Evolutionary conservation across 139 green algal genomes (phyloP), one percentile per base, ranked within the genome.

Genomic region (Picochlorum sp.): DNA sequence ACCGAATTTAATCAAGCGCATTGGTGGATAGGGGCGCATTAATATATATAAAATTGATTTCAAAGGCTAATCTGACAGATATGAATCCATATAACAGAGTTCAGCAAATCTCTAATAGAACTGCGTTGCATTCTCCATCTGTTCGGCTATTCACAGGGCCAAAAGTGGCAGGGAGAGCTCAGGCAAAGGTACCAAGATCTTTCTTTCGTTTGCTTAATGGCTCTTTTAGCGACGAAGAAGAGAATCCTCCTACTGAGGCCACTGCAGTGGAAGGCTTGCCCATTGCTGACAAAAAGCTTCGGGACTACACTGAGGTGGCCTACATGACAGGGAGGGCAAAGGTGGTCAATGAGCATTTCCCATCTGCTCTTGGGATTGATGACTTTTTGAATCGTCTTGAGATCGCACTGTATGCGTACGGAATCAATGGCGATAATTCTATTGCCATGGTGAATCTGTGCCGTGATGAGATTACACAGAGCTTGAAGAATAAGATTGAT

Each of bases 361-460:
- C 82, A 16, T 72, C 45, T 26, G 72, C 85, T 20, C 57, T 91
- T 47, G 77, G 80, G 10, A 70, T 85, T 3, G 87, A 94, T 54
- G 87, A 95, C 73, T 90, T 90, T 66, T 74, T 95, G 41, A 61
- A 77, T 11, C 82, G 87, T 41, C 45, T 86, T 44, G 83, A 92
- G 62, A 79, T 90, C 6, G 80, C 75, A 4, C 77, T 93, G 8
- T 82, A 66, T 37, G 71, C 69, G 8, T 86, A 78, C 45, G 85
- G 86, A 56, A 91, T 95, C 73, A 86, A 67, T 21, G 75, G 78
- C 30, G 83, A 90, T 65, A 94, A 94, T 72, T 78, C 78, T 18
- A 94, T 94, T 67, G 84, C 84, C 55, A 78, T 88, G 61, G 81
- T 80, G 63, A 92, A 91, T 79, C 74, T 94, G 56, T 95, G 88